These are phyloP conservation scores for Primulina tabacum DNA, from an alignment of 257 asterid genomes.

Conservation along the genomic window DNA sequence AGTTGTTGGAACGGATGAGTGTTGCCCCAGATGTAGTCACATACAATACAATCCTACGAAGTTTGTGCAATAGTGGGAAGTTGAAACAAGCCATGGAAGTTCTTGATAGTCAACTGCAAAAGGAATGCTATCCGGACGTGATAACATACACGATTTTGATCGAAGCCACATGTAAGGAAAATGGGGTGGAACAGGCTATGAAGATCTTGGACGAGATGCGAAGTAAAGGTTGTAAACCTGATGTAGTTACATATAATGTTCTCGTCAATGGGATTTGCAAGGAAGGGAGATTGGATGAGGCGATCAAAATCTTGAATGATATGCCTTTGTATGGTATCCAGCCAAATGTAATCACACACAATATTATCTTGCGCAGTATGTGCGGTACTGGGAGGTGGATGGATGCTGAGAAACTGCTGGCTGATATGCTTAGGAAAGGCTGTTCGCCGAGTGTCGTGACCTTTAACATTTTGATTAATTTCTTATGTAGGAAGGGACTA, in stretches of 20 bases:
- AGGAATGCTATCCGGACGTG: conserved; percentile 74
- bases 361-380: conserved; percentile 76
- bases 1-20: conserved; percentile 63
- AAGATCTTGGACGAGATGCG: background rate
- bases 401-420: conserved; percentile 78
- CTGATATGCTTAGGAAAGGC: conserved; percentile 73
- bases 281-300: conserved; percentile 80
- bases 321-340: conserved; percentile 73
- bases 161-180: conserved; percentile 17
- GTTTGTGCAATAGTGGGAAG: conserved; percentile 69
- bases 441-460: conserved; percentile 86
- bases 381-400: conserved; percentile 83
- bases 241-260: conserved; percentile 76
- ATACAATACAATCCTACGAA: conserved; percentile 69
- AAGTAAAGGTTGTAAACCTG: background rate
- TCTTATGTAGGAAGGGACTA: conserved; percentile 65
- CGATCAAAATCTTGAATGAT: conserved; percentile 58
- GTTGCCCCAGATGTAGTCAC: conserved; percentile 85
- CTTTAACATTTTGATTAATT: conserved; percentile 75
- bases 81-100: conserved; percentile 73
- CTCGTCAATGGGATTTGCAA: conserved; percentile 77
- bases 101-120: conserved; percentile 60
- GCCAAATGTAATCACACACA: conserved; percentile 77
- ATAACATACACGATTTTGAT: conserved; percentile 77
- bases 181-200: background rate